These are phyloP conservation scores for Talaromyces ruber DNA, from an alignment of 495 filamentous ascomycete species.

Conservation along the genomic window DNA sequence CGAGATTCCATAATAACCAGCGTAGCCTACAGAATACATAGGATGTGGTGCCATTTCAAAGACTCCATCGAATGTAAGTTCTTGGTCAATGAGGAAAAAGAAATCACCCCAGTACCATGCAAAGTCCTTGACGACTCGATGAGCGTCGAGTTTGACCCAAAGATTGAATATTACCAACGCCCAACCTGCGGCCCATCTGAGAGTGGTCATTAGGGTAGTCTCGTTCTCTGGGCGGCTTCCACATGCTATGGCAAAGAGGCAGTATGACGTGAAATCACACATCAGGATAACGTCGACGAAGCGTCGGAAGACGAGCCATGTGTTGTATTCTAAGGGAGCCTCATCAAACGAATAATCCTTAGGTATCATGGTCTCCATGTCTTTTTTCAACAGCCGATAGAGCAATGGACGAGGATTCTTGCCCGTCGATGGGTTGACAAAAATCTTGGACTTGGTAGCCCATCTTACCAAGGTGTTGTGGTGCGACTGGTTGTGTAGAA, in stretches of 20 bases:
- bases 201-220: constrained; percentile 52
- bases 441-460: constrained; percentile 77
- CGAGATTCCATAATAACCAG: constrained; percentile 98
- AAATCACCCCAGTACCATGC: constrained; percentile 99
- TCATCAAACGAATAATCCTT: constrained; percentile 89
- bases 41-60: constrained; percentile 99
- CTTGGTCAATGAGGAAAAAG: constrained; percentile 96
- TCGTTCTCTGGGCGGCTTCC: constrained; percentile 65
- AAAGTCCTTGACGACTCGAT: constrained; percentile 98
- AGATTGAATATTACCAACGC: constrained; percentile 87
- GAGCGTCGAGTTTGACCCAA: constrained; percentile 97
- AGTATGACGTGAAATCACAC: constrained; percentile 97
- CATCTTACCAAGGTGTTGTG: constrained; percentile 78
- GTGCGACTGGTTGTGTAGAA: constrained; percentile 83
- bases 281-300: constrained; percentile 94
- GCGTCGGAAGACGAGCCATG: constrained; percentile 92
- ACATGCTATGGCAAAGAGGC: constrained; percentile 89
- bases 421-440: constrained; percentile 72
- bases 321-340: constrained; percentile 95
- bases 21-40: constrained; percentile 98
- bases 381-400: constrained; percentile 73
- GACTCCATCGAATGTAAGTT: constrained; percentile 95
- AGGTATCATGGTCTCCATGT: constrained; percentile 90
- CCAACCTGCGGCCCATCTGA: constrained; percentile 77
- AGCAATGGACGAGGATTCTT: constrained; percentile 73